These are phyloP conservation scores for Pseudoneurospora amorphoporcata DNA, from an alignment of 495 filamentous ascomycete genomes.

Conservation along the genomic window DNA sequence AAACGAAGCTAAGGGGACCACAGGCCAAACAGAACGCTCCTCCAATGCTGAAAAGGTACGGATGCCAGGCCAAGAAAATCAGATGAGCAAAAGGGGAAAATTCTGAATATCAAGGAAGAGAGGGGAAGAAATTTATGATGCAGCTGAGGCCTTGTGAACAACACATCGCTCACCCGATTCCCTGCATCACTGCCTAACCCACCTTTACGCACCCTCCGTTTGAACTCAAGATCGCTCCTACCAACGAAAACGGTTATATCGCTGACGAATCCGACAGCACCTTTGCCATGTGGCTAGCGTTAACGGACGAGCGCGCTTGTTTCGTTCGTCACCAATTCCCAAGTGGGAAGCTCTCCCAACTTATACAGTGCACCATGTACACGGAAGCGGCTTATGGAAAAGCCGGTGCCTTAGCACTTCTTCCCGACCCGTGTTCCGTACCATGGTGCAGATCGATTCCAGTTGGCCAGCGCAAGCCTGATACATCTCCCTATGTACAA, in stretches of 20 bases:
- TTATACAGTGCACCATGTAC: conserved; percentile 1
- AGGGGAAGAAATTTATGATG: conserved; percentile 17
- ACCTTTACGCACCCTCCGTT: conserved; percentile 28
- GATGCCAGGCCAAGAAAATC: not conserved
- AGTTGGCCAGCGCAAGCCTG: not conserved
- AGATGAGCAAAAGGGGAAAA: not conserved
- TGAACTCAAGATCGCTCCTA: conserved; percentile 16
- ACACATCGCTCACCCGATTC: conserved; percentile 33
- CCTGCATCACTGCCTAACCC: conserved; percentile 44
- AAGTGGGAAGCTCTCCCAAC: not conserved
- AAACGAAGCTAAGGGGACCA: not conserved
- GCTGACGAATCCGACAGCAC: conserved; percentile 27
- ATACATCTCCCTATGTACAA: not conserved
- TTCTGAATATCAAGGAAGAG: not conserved
- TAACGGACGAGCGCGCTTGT: conserved; percentile 24
- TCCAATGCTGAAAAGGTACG: not conserved
- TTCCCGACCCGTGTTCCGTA: not conserved
- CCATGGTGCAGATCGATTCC: not conserved
- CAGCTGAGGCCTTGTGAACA: conserved; percentile 26
- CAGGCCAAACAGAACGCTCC: not conserved
- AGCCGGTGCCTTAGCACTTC: not conserved
- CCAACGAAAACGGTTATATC: conserved; percentile 19
- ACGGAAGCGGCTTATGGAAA: conserved; percentile 12
- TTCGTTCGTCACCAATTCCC: conserved; percentile 11
- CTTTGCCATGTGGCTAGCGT: conserved; percentile 35